Percentiles rank a stretch among this genome's conserved stretches.
phyloP scores from a whole-genome alignment of 2,329 filamentous ascomycete genomes.

The Leptographium radiaticola region DNA sequence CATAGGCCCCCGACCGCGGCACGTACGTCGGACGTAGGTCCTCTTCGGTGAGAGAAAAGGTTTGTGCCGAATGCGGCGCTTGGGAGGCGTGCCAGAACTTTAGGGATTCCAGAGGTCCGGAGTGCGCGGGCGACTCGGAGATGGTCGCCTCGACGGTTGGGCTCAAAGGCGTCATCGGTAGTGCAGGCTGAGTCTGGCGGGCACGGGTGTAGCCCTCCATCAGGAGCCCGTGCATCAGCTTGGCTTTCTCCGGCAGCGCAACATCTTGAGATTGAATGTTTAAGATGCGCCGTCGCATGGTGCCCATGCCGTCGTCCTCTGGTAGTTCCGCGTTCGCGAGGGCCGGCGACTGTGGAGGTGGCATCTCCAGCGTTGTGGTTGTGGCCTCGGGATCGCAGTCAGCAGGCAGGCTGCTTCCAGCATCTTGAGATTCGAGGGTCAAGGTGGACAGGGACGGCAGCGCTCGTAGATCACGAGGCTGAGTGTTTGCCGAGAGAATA shows the following conservation, averaged over 20 bases:
- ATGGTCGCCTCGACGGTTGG: conserved; percentile 5
- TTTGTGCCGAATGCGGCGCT: conserved; percentile 21
- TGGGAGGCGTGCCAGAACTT: conserved; percentile 42
- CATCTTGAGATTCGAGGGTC: not conserved
- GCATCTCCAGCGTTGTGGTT: not conserved
- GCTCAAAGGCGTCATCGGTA: conserved; percentile 14
- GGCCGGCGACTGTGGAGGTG: not conserved
- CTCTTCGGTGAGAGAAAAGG: conserved; percentile 39
- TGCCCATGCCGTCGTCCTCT: conserved; percentile 67
- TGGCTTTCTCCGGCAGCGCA: conserved; percentile 51
- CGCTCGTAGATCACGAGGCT: not conserved
- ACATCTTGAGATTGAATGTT: conserved; percentile 51
- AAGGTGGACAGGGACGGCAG: not conserved
- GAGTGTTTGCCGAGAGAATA: not conserved
- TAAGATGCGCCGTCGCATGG: conserved; percentile 53
- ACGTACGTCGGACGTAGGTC: conserved; percentile 58
- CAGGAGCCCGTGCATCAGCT: conserved; percentile 56
- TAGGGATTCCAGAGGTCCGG: conserved; percentile 37
- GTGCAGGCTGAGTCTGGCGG: conserved; percentile 13
- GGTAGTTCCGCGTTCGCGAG: conserved; percentile 34
- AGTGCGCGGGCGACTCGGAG: conserved; percentile 23
- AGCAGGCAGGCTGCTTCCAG: not conserved
- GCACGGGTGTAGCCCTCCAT: conserved; percentile 51
- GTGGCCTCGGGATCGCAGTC: not conserved
- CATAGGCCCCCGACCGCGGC: conserved; percentile 31